Evolutionary conservation across 148 eudicot species (phyloP).

Genomic region (Chenopodium album): DNA sequence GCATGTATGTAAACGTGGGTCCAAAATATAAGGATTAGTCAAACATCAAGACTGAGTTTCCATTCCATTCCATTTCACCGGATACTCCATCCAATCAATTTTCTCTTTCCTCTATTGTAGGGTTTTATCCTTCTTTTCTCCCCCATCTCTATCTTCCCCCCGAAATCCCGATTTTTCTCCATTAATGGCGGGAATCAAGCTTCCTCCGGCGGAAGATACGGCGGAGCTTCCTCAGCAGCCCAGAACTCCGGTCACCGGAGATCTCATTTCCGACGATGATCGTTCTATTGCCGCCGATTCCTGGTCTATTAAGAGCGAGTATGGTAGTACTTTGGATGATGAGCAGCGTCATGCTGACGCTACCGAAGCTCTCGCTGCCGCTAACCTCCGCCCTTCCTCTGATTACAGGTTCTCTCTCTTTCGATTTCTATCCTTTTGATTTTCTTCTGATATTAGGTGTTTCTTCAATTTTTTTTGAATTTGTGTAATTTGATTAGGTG

Average conservation of each 20-base stretch:
- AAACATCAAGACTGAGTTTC: background rate
- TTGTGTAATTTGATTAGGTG: background rate
- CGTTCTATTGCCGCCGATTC: constrained; percentile 96
- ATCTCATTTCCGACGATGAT: constrained; percentile 96
- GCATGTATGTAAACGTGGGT: background rate
- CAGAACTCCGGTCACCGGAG: constrained; percentile 50
- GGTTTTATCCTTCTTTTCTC: constrained; percentile 28
- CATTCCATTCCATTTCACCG: background rate
- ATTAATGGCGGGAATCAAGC: constrained; percentile 74
- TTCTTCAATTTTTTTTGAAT: background rate
- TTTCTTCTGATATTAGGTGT: background rate
- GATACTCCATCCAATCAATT: constrained; percentile 17
- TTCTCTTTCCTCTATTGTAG: constrained; percentile 20
- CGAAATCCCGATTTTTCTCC: background rate
- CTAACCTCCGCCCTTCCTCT: constrained; percentile 63
- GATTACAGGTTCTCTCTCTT: constrained; percentile 58
- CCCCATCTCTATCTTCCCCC: background rate
- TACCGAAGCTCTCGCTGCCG: constrained; percentile 81
- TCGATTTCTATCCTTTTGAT: background rate
- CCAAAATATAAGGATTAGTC: constrained; percentile 9
- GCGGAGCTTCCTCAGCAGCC: constrained; percentile 59
- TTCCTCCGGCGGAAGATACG: constrained; percentile 58
- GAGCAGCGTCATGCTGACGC: constrained; percentile 99
- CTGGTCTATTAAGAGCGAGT: constrained; percentile 98
- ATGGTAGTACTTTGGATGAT: constrained; percentile 90